Conservation (phyloP, 140 eudicot species). For the Stevia rebaudiana region DNA sequence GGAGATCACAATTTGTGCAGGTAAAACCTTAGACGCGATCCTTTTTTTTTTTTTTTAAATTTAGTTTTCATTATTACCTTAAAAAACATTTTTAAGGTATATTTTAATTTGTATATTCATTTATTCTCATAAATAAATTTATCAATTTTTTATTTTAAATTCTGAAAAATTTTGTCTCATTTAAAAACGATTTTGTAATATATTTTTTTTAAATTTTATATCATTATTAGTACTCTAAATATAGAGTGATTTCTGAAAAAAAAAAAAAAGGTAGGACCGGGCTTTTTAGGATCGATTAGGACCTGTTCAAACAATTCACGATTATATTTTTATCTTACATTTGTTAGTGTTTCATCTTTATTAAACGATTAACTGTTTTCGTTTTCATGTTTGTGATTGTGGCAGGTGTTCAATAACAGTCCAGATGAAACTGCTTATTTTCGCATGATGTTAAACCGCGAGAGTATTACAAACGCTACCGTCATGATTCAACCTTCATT, state of each 20-base stretch:
- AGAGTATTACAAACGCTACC: slow-evolving; percentile 73
- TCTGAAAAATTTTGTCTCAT: too few relatives aligned
- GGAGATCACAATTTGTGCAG: slow-evolving; percentile 93
- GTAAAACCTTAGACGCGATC: too few relatives aligned
- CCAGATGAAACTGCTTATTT: slow-evolving; percentile 99
- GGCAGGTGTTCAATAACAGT: slow-evolving; percentile 89
- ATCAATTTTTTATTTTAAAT: too few relatives aligned
- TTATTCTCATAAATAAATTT: too few relatives aligned
- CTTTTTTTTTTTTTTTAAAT: too few relatives aligned
- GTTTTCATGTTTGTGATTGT: not conserved
- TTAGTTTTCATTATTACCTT: too few relatives aligned
- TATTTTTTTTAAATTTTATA: too few relatives aligned
- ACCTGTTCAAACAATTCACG: not conserved
- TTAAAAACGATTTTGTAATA: too few relatives aligned
- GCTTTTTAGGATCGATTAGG: not conserved
- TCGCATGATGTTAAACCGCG: slow-evolving; percentile 90
- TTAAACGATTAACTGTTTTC: not conserved
- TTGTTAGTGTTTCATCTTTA: not conserved
- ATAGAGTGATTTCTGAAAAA: not conserved
- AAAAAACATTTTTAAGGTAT: too few relatives aligned
- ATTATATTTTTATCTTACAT: not conserved
- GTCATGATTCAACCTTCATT: slow-evolving; percentile 96
- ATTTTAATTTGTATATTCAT: too few relatives aligned
- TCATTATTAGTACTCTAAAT: too few relatives aligned
- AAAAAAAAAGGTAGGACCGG: not conserved